Evolutionary conservation across 2,329 filamentous ascomycete genomes (phyloP), one percentile per base, ranked within the genome.

Genomic region (Fusarium oxysporum): DNA sequence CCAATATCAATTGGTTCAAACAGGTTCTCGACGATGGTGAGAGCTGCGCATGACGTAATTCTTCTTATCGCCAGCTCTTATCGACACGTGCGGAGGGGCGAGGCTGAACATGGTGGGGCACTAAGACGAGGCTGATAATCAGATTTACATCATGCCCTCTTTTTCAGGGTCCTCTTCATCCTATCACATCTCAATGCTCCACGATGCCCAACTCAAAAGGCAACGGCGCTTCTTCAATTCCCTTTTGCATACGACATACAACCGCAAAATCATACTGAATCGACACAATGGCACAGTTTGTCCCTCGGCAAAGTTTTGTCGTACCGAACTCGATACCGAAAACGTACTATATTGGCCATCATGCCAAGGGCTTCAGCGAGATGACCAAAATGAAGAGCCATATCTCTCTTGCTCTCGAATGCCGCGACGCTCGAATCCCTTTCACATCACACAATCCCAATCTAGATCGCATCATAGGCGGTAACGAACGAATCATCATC

Each of bases 291-390:
- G 73, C 80, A 35, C 76, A 74, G 77, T 97, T 98, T 83, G 82
- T 92, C 45, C 94, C 96, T 32, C 93, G 96, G 76, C 81, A 86
- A 73, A 83, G 85, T 59, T 98, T 97, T 82, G 90, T 92, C 43
- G 85, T 91, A 47, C 92, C 96, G 61, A 78, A 85, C 47, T 92
- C 91, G 58, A 92, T 98, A 69, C 92, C 93, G 43, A 91, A 94
- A 73, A 96, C 96, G 66, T 99, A 98, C 84, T 99, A 94, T 84
- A 88, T 98, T 51, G 96, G 96, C 70, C 96, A 99, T 84, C 96
- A 99, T 86, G 90, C 90, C 68, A 89, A 93, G 14, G 96, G 93
- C 21, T 64, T 78, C 44, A 86, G 97, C 37, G 86, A 88, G 53
- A 92, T 93, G 80, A 97, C 98, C 92, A 93, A 93, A 80, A 88